phyloP scores from a whole-genome alignment of 805 yeast species.

The Candida khao-thaluensis region DNA sequence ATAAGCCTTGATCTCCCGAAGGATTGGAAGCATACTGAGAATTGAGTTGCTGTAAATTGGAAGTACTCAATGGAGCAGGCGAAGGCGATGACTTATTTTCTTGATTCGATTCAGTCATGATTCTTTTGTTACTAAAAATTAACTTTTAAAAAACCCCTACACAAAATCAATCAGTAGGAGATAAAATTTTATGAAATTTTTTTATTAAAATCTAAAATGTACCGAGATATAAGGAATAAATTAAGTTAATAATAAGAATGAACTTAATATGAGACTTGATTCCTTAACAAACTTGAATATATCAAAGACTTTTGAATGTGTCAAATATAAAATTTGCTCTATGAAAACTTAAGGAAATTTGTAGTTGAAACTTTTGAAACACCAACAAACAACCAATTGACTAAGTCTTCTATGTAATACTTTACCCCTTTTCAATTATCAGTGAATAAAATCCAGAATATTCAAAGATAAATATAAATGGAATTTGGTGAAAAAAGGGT shows the following conservation, averaged over 20 bases:
- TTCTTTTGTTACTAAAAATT: neutral
- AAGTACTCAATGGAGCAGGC: conserved; percentile 14
- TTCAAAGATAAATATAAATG: neutral
- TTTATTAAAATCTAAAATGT: neutral
- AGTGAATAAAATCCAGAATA: conserved; percentile 1
- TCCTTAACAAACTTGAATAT: neutral
- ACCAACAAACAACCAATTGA: conserved; percentile 7
- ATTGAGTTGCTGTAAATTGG: conserved; percentile 17
- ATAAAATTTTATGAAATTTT: neutral
- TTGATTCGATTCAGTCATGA: conserved; percentile 6
- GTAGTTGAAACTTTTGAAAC: neutral
- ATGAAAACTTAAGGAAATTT: conserved; percentile 5
- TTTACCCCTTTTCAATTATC: conserved; percentile 1
- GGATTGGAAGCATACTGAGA: conserved; percentile 10
- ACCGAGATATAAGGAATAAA: neutral
- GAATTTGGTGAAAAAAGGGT: conserved; percentile 9
- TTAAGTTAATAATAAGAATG: neutral
- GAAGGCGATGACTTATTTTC: conserved; percentile 5
- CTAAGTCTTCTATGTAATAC: neutral
- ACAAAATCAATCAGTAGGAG: conserved; percentile 5
- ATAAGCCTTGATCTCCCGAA: conserved; percentile 1
- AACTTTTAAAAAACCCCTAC: neutral
- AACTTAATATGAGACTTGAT: neutral
- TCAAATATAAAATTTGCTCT: conserved; percentile 2
- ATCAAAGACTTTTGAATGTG: neutral